Conservation (phyloP, 169 alveolate genomes). For the Plasmodium relictum region DNA sequence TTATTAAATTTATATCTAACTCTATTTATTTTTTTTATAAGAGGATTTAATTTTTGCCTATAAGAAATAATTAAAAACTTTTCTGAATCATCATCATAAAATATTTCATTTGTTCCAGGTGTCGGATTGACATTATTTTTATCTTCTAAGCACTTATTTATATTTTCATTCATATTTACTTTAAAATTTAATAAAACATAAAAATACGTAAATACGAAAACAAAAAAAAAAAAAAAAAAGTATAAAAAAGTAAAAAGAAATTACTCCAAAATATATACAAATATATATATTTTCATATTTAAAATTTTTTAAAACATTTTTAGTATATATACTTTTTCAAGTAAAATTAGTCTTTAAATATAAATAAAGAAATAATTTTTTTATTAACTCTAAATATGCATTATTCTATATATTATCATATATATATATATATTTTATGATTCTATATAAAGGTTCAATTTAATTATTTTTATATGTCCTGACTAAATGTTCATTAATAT, state of each 20-base stretch:
- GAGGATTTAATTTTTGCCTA: conserved; percentile 85
- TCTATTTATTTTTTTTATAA: conserved; percentile 79
- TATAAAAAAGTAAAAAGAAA: no score
- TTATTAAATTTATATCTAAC: conserved; percentile 81
- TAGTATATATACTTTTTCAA: no score
- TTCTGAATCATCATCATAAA: conserved; percentile 48
- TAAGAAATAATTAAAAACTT: conserved; percentile 80
- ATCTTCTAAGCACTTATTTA: not conserved
- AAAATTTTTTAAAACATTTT: no score
- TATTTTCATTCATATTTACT: not conserved
- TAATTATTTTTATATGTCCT: no score
- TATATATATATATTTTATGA: no score
- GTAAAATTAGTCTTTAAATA: no score
- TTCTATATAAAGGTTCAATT: no score
- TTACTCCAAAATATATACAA: no score
- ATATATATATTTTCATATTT: no score
- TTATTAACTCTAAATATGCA: no score
- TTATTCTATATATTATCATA: no score
- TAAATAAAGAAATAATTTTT: no score
- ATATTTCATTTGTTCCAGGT: conserved; percentile 11
- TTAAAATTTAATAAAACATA: not conserved
- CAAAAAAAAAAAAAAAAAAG: not conserved
- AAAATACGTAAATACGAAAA: not conserved
- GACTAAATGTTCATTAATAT: not conserved
- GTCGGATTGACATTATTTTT: not conserved